Evolutionary conservation across 1,139 yeast genomes (phyloP).

Genomic region (Diutina scorzettiae): DNA sequence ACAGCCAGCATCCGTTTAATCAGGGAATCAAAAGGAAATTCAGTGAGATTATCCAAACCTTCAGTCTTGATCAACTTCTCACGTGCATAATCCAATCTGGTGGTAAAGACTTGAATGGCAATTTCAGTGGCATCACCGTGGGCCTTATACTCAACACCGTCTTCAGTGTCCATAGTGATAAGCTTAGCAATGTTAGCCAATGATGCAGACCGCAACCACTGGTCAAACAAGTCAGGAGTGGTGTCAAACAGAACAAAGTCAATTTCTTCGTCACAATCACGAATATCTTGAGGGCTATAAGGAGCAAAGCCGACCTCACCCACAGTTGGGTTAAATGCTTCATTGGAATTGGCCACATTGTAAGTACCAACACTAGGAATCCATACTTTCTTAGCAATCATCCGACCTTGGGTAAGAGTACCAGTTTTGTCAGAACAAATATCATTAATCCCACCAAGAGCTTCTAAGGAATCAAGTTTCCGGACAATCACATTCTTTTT

Average conservation of each 20-base stretch:
- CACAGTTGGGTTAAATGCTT: slow-evolving; percentile 61
- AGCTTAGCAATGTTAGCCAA: slow-evolving; percentile 65
- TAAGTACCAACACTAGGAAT: slow-evolving; percentile 66
- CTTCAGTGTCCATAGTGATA: slow-evolving; percentile 25
- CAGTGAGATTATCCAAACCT: slow-evolving; percentile 36
- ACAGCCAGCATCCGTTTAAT: slow-evolving; percentile 65
- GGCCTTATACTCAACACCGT: slow-evolving; percentile 50
- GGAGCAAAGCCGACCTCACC: slow-evolving; percentile 40
- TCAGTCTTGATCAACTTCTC: slow-evolving; percentile 20
- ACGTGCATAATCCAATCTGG: slow-evolving; percentile 42
- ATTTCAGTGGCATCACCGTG: slow-evolving; percentile 82
- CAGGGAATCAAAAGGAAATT: slow-evolving; percentile 70
- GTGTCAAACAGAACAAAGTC: slow-evolving; percentile 15
- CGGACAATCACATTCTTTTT: slow-evolving; percentile 61
- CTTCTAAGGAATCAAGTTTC: slow-evolving; percentile 68
- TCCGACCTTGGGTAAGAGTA: slow-evolving; percentile 68
- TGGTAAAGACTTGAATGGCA: slow-evolving; percentile 65
- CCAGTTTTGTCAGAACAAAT: slow-evolving; percentile 82
- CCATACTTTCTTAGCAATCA: slow-evolving; percentile 67
- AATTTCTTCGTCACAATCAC: slow-evolving; percentile 27
- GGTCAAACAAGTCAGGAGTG: slow-evolving; percentile 8
- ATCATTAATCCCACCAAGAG: slow-evolving; percentile 69
- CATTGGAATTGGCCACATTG: slow-evolving; percentile 45
- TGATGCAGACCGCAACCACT: slow-evolving; percentile 50
- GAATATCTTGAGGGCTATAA: slow-evolving; percentile 30